Conservation (phyloP, 108 stramenopile genomes). For the Nitzschia sp. region DNA sequence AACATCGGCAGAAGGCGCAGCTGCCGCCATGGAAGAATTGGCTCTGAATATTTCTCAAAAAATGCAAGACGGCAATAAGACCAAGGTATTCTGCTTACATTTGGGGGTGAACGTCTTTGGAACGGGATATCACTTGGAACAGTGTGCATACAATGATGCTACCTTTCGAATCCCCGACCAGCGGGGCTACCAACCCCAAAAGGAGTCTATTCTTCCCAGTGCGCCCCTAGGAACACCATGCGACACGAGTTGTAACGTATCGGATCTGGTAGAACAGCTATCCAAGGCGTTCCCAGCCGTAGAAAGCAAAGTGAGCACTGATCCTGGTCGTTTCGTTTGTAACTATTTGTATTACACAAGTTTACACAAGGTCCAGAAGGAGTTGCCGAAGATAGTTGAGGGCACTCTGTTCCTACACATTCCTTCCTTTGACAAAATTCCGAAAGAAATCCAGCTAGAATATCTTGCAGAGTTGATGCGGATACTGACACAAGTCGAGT, state of each 20-base stretch:
- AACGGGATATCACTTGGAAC: slow-evolving; percentile 72
- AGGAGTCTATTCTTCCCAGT: slow-evolving; percentile 38
- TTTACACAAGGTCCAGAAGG: slow-evolving; percentile 47
- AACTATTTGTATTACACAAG: slow-evolving; percentile 82
- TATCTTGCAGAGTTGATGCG: slow-evolving; percentile 52
- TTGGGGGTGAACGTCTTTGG: slow-evolving; percentile 72
- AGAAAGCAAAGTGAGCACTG: slow-evolving; percentile 39
- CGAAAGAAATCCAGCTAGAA: slow-evolving; percentile 45
- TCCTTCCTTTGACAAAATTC: slow-evolving; percentile 51
- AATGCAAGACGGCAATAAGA: background rate
- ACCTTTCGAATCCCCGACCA: slow-evolving; percentile 91
- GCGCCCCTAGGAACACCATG: slow-evolving; percentile 3
- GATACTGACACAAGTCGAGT: background rate
- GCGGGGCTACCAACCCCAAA: slow-evolving; percentile 65
- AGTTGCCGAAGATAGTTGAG: background rate
- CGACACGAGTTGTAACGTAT: slow-evolving; percentile 18
- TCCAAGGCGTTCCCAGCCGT: slow-evolving; percentile 24
- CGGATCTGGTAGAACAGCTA: background rate
- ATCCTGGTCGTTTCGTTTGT: slow-evolving; percentile 87
- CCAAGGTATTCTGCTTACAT: slow-evolving; percentile 57
- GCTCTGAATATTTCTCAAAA: background rate
- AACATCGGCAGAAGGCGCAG: slow-evolving; percentile 63
- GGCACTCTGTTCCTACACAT: slow-evolving; percentile 74
- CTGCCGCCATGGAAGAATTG: slow-evolving; percentile 34
- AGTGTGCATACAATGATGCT: slow-evolving; percentile 92